Base-by-base conservation (phyloP, 2,329 filamentous ascomycete genomes). In the Talaromyces verruculosus region DNA sequence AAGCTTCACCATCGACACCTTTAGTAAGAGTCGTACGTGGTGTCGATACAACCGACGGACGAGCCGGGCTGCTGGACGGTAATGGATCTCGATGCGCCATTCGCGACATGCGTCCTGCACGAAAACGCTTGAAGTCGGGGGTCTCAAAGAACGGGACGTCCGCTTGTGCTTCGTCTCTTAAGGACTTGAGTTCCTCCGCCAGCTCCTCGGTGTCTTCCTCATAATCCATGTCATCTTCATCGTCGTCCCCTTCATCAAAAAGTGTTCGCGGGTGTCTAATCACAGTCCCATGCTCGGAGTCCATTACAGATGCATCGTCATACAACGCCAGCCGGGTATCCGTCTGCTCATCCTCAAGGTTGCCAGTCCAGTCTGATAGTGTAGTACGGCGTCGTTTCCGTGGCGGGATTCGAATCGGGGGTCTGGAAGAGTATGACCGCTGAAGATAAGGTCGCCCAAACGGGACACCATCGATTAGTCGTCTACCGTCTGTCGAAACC, bases 401-500 rank as follows among this genome's bases (percentile, higher is more conserved):
- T 0, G 92, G 89, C 0, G 91, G 91, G 17, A 96, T 91, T 13
- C 84, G 80, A 45, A 96, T 81, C 0, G 84, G 75, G 0, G 92
- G 92, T 57, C 92, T 85, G 65, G 84, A 83, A 7, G 83, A 82
- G 0, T 85, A 82, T 1, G 80, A 73, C 71, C 79, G 74, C 67
- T 85, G 86, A 8, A 94, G 79, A 73, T 88, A 88, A 0, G 90
- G 88, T 67, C 89, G 86, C 2, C 94, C 93, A 75, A 94, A 97
- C 0, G 92, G 86, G 22, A 97, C 83, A 3, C 94, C 93, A 75
- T 98, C 94, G 11, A 95, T 84, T 5, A 97, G 83, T 74, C 93
- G 93, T 70, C 84, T 89, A 3, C 94, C 93, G 75, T 92, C 90
- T 1, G 81, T 72, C 0, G 90, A 88, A 63, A 97, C 96, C 76